Percentiles rank a stretch among this genome's conserved stretches.
phyloP scores from a whole-genome alignment of 164 flowering plant genomes.

The Vitis riparia region DNA sequence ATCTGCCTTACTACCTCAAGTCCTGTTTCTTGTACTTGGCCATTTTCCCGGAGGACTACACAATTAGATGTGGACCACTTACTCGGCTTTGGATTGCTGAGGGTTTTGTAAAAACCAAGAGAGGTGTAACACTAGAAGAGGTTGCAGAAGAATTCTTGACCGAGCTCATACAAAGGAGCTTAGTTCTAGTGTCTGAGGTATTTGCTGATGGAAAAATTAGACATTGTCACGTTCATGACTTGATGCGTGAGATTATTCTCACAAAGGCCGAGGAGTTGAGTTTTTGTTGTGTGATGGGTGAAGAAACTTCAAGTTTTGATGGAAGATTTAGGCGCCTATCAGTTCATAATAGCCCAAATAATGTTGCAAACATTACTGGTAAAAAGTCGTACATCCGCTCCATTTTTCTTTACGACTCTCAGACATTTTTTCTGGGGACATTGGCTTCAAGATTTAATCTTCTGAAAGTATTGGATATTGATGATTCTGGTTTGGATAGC shows the following conservation, averaged over 20 bases:
- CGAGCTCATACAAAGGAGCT: slow-evolving; percentile 28
- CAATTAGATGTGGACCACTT: slow-evolving; percentile 14
- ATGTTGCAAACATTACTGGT: background rate
- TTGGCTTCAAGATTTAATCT: slow-evolving; percentile 16
- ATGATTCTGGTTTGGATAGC: slow-evolving; percentile 11
- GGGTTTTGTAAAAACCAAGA: slow-evolving; percentile 20
- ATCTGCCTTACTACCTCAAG: slow-evolving; percentile 34
- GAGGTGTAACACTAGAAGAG: slow-evolving; percentile 15
- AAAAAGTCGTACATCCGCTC: slow-evolving; percentile 12
- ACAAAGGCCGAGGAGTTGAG: slow-evolving; percentile 15
- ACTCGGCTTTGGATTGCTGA: slow-evolving; percentile 32
- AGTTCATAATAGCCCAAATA: slow-evolving; percentile 7
- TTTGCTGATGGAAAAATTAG: slow-evolving; percentile 4
- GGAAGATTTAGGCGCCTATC: slow-evolving; percentile 20
- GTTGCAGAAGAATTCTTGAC: slow-evolving; percentile 31
- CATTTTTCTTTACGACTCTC: slow-evolving; percentile 7
- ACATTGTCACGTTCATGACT: slow-evolving; percentile 22
- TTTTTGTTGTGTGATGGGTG: background rate
- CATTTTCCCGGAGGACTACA: slow-evolving; percentile 29
- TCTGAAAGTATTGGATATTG: slow-evolving; percentile 26
- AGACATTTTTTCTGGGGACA: background rate
- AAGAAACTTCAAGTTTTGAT: background rate
- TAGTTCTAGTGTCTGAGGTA: slow-evolving; percentile 21
- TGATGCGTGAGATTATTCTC: slow-evolving; percentile 26
- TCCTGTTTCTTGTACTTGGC: slow-evolving; percentile 34